phyloP scores from a whole-genome alignment of 2,329 filamentous ascomycete genomes.

The Dryadomyces quercus-mongolicae region DNA sequence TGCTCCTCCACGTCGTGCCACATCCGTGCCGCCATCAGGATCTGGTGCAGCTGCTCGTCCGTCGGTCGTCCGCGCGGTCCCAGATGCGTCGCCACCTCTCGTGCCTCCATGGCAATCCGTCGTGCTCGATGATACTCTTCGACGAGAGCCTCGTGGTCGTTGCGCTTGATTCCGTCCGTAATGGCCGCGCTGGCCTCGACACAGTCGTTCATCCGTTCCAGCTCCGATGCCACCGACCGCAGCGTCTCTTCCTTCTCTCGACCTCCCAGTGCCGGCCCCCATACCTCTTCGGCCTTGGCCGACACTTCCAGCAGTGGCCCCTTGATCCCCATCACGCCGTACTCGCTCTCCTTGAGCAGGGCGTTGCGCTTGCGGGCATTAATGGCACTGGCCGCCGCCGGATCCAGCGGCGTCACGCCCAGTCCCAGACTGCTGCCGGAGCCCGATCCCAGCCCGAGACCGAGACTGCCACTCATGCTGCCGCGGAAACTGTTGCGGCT shows the following conservation, averaged over 20 bases:
- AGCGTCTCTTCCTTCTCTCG: slow-evolving; percentile 83
- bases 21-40: slow-evolving; percentile 82
- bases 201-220: slow-evolving; percentile 70
- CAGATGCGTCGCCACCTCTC: slow-evolving; percentile 48
- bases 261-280: slow-evolving; percentile 87
- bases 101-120: slow-evolving; percentile 67
- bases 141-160: slow-evolving; percentile 78
- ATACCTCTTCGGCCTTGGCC: slow-evolving; percentile 91
- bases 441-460: neutral
- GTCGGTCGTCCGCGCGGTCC: slow-evolving; percentile 34
- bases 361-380: slow-evolving; percentile 69
- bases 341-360: slow-evolving; percentile 83
- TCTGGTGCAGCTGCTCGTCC: slow-evolving; percentile 72
- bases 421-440: neutral
- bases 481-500: slow-evolving; percentile 56
- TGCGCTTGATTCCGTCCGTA: slow-evolving; percentile 75
- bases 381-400: slow-evolving; percentile 11
- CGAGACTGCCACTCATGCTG: slow-evolving; percentile 20
- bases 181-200: slow-evolving; percentile 71
- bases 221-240: slow-evolving; percentile 60
- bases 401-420: neutral
- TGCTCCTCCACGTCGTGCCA: slow-evolving; percentile 90
- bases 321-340: slow-evolving; percentile 80
- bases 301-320: slow-evolving; percentile 77
- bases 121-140: slow-evolving; percentile 81